A percentile compares a stretch with the other conserved stretches of the same genome.
Evolutionary conservation across 768 basidiomycete species (phyloP).

Genomic region (Lentinula aciculospora): DNA sequence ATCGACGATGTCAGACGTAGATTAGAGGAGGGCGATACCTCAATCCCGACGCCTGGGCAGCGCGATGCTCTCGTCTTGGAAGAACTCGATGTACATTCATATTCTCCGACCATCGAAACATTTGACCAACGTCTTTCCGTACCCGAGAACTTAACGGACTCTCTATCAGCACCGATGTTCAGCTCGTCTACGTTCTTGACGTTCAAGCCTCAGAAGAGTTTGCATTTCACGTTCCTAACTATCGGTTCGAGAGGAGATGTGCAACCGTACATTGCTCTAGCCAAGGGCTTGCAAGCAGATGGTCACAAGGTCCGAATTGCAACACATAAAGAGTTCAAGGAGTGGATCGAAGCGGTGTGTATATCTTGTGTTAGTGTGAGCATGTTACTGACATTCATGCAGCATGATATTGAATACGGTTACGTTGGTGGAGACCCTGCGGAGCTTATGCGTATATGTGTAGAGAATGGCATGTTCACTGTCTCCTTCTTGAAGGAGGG

Average conservation of each 20-base stretch:
- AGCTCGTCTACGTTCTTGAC: conserved; percentile 94
- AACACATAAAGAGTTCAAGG: conserved; percentile 90
- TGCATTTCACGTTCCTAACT: conserved; percentile 92
- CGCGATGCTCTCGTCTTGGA: conserved; percentile 78
- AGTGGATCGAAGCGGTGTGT: conserved; percentile 92
- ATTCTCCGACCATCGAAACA: conserved; percentile 27
- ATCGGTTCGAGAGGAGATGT: conserved; percentile 97
- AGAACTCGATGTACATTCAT: conserved; percentile 59
- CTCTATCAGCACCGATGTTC: conserved; percentile 90
- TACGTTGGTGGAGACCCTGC: conserved; percentile 96
- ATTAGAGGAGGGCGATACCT: conserved; percentile 36
- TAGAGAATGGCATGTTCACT: conserved; percentile 97
- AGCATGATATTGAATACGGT: conserved; percentile 96
- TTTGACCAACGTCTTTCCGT: conserved; percentile 14
- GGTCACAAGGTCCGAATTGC: conserved; percentile 90
- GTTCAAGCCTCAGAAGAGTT: conserved; percentile 82
- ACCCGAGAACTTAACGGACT: conserved; percentile 43
- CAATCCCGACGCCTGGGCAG: conserved; percentile 43
- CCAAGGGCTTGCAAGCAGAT: conserved; percentile 85
- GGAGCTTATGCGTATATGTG: conserved; percentile 95
- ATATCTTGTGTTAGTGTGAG: not conserved
- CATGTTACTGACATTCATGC: conserved; percentile 3
- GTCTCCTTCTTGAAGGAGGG: conserved; percentile 92
- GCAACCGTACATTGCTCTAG: conserved; percentile 95
- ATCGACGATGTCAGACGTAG: conserved; percentile 66